Conservation (phyloP, 192 early-diverging fungal species). For the Backusella liffmaniae region DNA sequence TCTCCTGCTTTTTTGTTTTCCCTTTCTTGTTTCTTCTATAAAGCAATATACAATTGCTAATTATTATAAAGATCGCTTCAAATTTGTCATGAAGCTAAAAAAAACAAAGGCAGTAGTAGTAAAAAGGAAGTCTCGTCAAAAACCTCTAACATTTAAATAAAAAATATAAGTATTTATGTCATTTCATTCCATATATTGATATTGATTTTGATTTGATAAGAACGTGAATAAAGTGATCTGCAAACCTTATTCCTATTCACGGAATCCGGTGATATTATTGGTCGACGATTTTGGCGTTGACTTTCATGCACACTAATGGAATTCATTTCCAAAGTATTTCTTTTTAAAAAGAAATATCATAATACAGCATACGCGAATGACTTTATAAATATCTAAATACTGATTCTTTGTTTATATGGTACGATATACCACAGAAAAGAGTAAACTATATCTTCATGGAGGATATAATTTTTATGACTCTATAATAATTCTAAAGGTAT, state of each 20-base stretch:
- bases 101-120: background rate
- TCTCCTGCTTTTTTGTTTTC: background rate
- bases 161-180: background rate
- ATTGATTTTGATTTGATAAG: background rate
- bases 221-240: background rate
- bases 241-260: background rate
- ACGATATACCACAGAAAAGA: too few species aligned
- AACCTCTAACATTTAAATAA: background rate
- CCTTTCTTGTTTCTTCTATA: background rate
- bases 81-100: background rate
- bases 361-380: too few species aligned
- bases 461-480: too few species aligned
- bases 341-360: background rate
- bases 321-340: background rate
- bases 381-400: too few species aligned
- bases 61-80: background rate
- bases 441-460: too few species aligned
- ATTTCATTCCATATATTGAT: background rate
- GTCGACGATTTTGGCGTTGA: background rate
- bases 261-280: background rate
- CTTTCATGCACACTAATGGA: background rate
- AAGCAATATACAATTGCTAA: background rate
- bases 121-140: background rate
- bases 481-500: too few species aligned
- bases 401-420: too few species aligned